These are phyloP conservation scores for Aaosphaeria pasadenensis DNA, from an alignment of 2,329 filamentous ascomycete genomes.

Conservation along the genomic window DNA sequence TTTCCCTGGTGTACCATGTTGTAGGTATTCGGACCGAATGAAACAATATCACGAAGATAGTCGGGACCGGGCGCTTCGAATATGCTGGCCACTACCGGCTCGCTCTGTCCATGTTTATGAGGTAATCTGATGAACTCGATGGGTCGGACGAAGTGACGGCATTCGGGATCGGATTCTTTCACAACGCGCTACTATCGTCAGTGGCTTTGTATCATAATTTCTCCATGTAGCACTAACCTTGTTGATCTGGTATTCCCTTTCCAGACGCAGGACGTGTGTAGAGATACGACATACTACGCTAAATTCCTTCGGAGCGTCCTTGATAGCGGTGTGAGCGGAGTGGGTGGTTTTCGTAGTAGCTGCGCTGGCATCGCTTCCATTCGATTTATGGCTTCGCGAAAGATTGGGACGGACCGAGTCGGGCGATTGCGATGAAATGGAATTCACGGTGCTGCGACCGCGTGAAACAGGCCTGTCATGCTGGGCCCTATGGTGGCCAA, in stretches of 20 bases:
- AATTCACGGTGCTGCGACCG: constrained; percentile 21
- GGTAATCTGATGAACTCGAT: constrained; percentile 75
- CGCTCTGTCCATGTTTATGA: constrained; percentile 62
- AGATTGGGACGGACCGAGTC: constrained; percentile 27
- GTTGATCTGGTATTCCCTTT: constrained; percentile 82
- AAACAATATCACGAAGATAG: constrained; percentile 65
- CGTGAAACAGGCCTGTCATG: constrained; percentile 20
- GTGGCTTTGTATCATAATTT: no score
- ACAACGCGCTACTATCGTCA: constrained; percentile 51
- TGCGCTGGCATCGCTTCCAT: constrained; percentile 33
- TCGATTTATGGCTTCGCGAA: constrained; percentile 28
- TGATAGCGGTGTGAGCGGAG: constrained; percentile 24
- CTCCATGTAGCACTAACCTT: constrained; percentile 38
- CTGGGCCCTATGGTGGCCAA: constrained; percentile 33
- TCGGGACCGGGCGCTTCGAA: constrained; percentile 77
- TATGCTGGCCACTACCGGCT: constrained; percentile 74
- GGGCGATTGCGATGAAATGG: constrained; percentile 26
- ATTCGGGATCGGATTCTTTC: constrained; percentile 67
- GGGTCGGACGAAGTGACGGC: constrained; percentile 74
- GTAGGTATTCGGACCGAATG: constrained; percentile 66
- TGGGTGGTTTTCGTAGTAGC: constrained; percentile 44
- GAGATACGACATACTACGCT: constrained; percentile 80
- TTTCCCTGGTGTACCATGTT: constrained; percentile 15
- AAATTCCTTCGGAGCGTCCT: constrained; percentile 36
- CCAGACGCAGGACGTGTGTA: constrained; percentile 75